These are phyloP conservation scores for Hanseniaspora lachancei DNA, from an alignment of 805 yeast genomes.

Conservation along the genomic window DNA sequence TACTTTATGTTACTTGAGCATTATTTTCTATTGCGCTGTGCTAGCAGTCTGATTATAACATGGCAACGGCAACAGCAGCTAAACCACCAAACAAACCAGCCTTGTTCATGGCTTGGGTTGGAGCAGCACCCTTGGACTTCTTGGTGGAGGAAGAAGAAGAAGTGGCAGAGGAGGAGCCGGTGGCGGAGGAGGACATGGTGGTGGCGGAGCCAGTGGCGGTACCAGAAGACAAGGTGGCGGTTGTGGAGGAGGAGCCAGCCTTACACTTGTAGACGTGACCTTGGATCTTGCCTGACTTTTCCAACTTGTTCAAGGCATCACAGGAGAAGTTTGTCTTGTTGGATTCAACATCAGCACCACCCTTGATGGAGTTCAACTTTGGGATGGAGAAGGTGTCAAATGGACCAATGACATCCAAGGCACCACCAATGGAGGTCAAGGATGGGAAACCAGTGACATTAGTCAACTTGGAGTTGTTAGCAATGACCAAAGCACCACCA, in stretches of 20 bases:
- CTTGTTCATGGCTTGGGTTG: conserved; percentile 23
- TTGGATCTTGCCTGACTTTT: conserved; percentile 68
- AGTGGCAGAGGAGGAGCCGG: conserved; percentile 33
- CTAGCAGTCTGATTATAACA: conserved; percentile 28
- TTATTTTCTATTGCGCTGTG: too few relatives aligned
- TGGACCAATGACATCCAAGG: conserved; percentile 67
- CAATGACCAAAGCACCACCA: conserved; percentile 88
- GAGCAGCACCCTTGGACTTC: conserved; percentile 29
- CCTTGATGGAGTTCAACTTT: conserved; percentile 63
- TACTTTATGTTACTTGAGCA: background rate
- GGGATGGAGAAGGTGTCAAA: conserved; percentile 70
- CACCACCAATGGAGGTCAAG: conserved; percentile 72
- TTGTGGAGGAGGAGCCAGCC: conserved; percentile 43
- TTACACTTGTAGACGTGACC: conserved; percentile 78
- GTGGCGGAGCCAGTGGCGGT: conserved; percentile 21
- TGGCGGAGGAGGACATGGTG: conserved; percentile 21
- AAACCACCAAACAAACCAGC: conserved; percentile 37
- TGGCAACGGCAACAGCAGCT: conserved; percentile 39
- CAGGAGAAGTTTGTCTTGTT: conserved; percentile 65
- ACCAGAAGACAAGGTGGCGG: conserved; percentile 28
- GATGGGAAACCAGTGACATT: conserved; percentile 60
- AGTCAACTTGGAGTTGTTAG: conserved; percentile 66
- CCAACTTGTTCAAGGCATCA: conserved; percentile 54
- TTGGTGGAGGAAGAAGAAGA: conserved; percentile 22
- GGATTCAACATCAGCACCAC: conserved; percentile 80